Conservation (phyloP, 2,329 filamentous ascomycete species). For the Thielaviopsis populi region DNA sequence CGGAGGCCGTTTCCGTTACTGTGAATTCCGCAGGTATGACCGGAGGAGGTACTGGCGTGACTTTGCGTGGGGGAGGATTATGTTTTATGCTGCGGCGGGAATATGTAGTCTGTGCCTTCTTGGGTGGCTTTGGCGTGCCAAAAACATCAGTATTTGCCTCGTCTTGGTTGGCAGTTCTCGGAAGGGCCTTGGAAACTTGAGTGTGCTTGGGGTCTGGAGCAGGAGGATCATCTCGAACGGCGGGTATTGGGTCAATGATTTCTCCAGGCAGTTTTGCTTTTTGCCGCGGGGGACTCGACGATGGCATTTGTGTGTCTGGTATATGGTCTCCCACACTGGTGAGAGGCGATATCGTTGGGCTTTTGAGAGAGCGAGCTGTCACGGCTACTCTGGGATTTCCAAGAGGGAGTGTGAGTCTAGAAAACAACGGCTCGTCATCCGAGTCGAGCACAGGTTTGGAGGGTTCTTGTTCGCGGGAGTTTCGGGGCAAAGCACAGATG, state of each 20-base stretch:
- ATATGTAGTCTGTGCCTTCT: conserved; percentile 5
- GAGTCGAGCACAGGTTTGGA: neutral
- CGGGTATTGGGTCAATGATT: neutral
- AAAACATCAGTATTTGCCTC: neutral
- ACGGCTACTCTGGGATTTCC: neutral
- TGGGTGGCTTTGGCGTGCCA: neutral
- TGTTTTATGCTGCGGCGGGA: neutral
- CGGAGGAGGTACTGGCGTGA: conserved; percentile 7
- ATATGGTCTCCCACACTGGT: conserved; percentile 7
- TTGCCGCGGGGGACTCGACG: neutral
- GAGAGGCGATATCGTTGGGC: conserved; percentile 13
- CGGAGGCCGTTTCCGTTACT: neutral
- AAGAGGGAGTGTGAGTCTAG: conserved; percentile 6
- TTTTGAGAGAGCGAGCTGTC: conserved; percentile 1
- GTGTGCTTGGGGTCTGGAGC: neutral
- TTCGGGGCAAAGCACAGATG: neutral
- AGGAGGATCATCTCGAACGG: neutral
- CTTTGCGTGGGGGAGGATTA: neutral
- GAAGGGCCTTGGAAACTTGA: neutral
- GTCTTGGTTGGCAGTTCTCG: neutral
- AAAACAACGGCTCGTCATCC: conserved; percentile 10
- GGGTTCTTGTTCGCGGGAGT: neutral
- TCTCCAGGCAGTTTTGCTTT: neutral
- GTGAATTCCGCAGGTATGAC: neutral
- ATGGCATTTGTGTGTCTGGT: conserved; percentile 13